Evolutionary conservation across 768 basidiomycete species (phyloP), one percentile per base, ranked within the genome.

Genomic region (Russula abietina): DNA sequence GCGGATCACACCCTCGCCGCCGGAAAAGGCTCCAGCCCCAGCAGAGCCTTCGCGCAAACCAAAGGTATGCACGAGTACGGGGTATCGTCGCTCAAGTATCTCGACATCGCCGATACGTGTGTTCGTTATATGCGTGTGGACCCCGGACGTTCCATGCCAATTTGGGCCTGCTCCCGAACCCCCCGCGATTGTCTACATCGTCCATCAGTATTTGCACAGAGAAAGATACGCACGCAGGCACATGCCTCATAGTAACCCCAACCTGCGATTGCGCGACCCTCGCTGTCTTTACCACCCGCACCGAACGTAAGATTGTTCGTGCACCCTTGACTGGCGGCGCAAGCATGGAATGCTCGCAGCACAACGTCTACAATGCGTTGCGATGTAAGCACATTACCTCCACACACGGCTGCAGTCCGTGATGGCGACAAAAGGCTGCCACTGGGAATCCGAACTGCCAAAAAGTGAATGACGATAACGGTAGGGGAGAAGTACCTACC

Each of bases 361-460:
- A 98, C 89, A 2, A 95, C 93, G 70, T 98, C 95, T 2, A 95
- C 91, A 50, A 96, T 91, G n/a, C 95, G 81, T 70, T 96, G 94
- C 6, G 87, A 90, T 4, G 93, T 94, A 50, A 92, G 76, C 2
- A 95, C 93, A 70, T 97, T 98, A 12, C 94, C 94, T 33, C 90
- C 93, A 66, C 93, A 95, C 6, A 96, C 93, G 0, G 94, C 95
- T 11, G 90, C 91, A 0, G 90, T 93, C 49, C 83, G 83, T 14
- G 89, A 89, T 0, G 94, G 95, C 6, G 85, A 81, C 32, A 98
- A 77, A 14, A 97, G 72, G 1, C 88, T 89, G 59, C 84, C 86
- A n/a, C 78, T 72, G 0, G 95, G 94, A 41, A 96, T 88, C 65
- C 79, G 84, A 66, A 98, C 90, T 87, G 65, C 49, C 41, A 28